Evolutionary conservation across 2,329 filamentous ascomycete species (phyloP), one percentile per base, ranked within the genome.

Genomic region (Neofusicoccum laricinum): DNA sequence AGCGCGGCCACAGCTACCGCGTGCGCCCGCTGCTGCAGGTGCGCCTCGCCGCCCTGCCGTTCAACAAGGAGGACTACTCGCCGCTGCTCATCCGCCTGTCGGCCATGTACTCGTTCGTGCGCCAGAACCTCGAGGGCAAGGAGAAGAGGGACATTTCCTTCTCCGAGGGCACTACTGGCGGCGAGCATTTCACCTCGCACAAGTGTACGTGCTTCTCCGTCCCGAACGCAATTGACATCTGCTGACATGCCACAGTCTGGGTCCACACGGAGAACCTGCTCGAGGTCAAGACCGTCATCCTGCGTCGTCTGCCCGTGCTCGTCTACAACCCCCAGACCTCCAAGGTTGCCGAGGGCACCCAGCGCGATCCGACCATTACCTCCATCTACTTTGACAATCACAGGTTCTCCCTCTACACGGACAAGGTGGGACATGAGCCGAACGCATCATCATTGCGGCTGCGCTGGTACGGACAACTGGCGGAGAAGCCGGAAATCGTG

Each of bases 351-450:
- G 92, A 97, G 71, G 87, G 88, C 50, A 87, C 85, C 66, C 86
- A 93, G 68, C 82, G 83, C 51, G 94, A 98, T 72, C 95, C 95
- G 5, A 91, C 91, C 58, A 91, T 98, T 69, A 98, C 93, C 15
- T 97, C 94, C 30, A 87, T 99, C 43, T 99, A 99, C 79, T 97
- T 98, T 72, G 95, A 99, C 77, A 96, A 89, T 74, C 83, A 87
- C 45, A 88, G 89, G 68, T 98, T 99, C 76, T 86, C 90, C 14
- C 84, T 98, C 10, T 99, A 98, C 78, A 87, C 86, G 14, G 86
- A 90, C 71, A 98, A 98, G 79, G 88, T 97, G 21, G 88, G 90
- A 66, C 86, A 89, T 67, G 83, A 88, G 66, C 83, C 87, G 1
- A 88, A 93, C 71, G 91, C 92, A 6, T 88, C 90, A 2, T 97